These are phyloP conservation scores for Termitomyces sp. DNA, from an alignment of 1,284 basidiomycete species.

Conservation along the genomic window DNA sequence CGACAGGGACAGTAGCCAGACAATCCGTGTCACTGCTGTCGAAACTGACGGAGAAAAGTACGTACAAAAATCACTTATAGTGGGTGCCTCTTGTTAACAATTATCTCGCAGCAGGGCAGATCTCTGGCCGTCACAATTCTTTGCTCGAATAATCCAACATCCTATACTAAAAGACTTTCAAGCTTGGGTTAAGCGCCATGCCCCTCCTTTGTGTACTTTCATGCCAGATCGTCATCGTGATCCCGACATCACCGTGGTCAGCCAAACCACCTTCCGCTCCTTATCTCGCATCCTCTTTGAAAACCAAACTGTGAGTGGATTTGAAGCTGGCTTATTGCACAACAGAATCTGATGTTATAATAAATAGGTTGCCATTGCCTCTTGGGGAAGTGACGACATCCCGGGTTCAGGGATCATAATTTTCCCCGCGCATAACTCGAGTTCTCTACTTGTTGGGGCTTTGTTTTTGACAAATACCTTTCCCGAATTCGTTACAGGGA, in stretches of 20 bases:
- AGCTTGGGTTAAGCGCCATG: slow-evolving; percentile 42
- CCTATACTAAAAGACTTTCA: slow-evolving; percentile 44
- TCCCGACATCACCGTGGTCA: slow-evolving; percentile 41
- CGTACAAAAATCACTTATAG: slow-evolving; percentile 22
- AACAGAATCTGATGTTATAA: slow-evolving; percentile 9
- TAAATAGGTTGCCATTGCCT: slow-evolving; percentile 49
- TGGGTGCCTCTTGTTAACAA: slow-evolving; percentile 20
- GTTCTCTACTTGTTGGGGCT: slow-evolving; percentile 53
- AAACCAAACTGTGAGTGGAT: slow-evolving; percentile 43
- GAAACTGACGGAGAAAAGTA: slow-evolving; percentile 67
- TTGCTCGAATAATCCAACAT: slow-evolving; percentile 38
- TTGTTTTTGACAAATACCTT: slow-evolving; percentile 48
- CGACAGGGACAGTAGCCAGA: slow-evolving; percentile 42
- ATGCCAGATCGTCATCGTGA: slow-evolving; percentile 56
- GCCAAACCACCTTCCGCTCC: slow-evolving; percentile 49
- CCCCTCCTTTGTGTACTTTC: slow-evolving; percentile 53
- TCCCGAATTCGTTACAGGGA: slow-evolving; percentile 44
- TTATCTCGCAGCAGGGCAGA: slow-evolving; percentile 36
- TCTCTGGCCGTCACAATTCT: slow-evolving; percentile 50
- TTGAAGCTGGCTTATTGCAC: slow-evolving; percentile 1
- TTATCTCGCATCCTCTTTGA: slow-evolving; percentile 49
- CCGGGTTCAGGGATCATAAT: slow-evolving; percentile 54
- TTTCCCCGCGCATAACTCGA: slow-evolving; percentile 52
- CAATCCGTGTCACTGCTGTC: slow-evolving; percentile 54
- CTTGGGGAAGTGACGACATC: slow-evolving; percentile 45